These are phyloP conservation scores for Diplodia intermedia DNA, from an alignment of 2,329 filamentous ascomycete species.

Conservation along the genomic window DNA sequence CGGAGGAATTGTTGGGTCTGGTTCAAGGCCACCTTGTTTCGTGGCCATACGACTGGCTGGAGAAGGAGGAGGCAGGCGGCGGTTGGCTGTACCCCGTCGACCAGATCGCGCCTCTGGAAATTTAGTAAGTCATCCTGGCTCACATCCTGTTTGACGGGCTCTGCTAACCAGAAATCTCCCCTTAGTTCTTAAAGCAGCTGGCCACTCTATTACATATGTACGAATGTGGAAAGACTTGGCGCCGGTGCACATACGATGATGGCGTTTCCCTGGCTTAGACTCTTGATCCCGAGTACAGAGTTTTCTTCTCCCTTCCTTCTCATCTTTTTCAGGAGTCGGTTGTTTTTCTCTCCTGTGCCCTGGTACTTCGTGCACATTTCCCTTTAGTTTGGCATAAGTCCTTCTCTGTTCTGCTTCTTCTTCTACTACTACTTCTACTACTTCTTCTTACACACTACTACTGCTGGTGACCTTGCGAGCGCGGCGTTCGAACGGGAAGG, in stretches of 20 bases:
- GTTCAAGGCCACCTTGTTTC: constrained; percentile 88
- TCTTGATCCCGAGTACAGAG: not conserved
- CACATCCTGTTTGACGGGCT: too few relatives aligned
- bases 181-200: constrained; percentile 10
- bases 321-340: not conserved
- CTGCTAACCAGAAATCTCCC: not conserved
- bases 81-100: constrained; percentile 98
- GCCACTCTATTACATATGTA: constrained; percentile 1
- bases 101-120: constrained; percentile 92
- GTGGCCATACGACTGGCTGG: constrained; percentile 90
- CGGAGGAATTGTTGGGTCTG: constrained; percentile 80
- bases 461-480: not conserved
- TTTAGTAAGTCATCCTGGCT: constrained; percentile 72
- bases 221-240: not conserved
- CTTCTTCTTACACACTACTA: too few relatives aligned
- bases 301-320: not conserved
- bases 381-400: constrained; percentile 27
- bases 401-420: constrained; percentile 10
- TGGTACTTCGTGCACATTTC: not conserved
- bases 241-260: constrained; percentile 12
- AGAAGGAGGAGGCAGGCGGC: constrained; percentile 86
- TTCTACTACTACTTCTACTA: too few relatives aligned
- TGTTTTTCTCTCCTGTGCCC: not conserved
- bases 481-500: constrained; percentile 16
- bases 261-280: not conserved